Percentiles rank a stretch among this genome's conserved stretches.
Evolutionary conservation across 2,329 filamentous ascomycete species (phyloP).

Genomic region (Stachybotrys elegans): DNA sequence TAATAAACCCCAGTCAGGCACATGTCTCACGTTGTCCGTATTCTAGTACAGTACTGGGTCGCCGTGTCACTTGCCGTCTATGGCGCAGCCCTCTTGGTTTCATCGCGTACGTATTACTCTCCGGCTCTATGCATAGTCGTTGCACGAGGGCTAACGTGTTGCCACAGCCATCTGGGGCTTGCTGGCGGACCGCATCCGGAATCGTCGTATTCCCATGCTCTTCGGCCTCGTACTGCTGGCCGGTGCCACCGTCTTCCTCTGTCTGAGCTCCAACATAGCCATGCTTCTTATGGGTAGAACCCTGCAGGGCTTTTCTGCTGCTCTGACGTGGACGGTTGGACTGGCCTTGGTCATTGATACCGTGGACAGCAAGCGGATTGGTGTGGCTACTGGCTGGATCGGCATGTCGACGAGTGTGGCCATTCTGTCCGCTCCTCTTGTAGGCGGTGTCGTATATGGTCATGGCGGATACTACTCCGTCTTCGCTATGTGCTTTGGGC

Average conservation of each 20-base stretch:
- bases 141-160: constrained; percentile 2
- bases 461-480: constrained; percentile 27
- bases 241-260: constrained; percentile 25
- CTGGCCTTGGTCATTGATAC: constrained; percentile 29
- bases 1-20: no score
- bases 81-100: constrained; percentile 22
- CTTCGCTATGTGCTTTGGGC: constrained; percentile 29
- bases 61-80: constrained; percentile 28
- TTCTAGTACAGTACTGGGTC: constrained; percentile 27
- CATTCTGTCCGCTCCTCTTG: constrained; percentile 23
- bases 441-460: constrained; percentile 28
- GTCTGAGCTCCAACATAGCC: constrained; percentile 21
- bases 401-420: constrained; percentile 27
- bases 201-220: constrained; percentile 27
- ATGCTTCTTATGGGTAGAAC: constrained; percentile 27
- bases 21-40: no score
- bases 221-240: constrained; percentile 22
- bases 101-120: constrained; percentile 20
- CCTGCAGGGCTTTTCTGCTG: constrained; percentile 26
- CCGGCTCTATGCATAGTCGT: neutral
- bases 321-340: constrained; percentile 30
- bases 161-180: constrained; percentile 28
- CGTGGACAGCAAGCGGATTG: constrained; percentile 23
- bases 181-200: constrained; percentile 26
- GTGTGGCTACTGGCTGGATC: constrained; percentile 27